phyloP scores from a whole-genome alignment of 2,329 filamentous ascomycete genomes.

The Aspergillus sp. region DNA sequence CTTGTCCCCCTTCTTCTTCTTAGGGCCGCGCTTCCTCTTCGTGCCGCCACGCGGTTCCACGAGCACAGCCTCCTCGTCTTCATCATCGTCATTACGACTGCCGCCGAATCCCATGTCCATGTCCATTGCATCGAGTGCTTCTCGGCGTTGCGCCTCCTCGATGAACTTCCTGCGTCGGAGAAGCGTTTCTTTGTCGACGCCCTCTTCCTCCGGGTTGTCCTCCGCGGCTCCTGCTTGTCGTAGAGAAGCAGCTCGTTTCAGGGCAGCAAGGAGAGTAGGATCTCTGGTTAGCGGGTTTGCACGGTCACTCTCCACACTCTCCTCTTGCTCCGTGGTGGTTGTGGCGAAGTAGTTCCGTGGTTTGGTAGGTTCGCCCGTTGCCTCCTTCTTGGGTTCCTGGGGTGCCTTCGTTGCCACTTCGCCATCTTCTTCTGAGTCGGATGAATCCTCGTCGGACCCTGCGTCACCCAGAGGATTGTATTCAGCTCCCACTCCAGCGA shows the following conservation, averaged over 20 bases:
- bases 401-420: constrained; percentile 13
- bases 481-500: constrained; percentile 58
- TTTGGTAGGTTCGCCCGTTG: constrained; percentile 19
- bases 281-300: constrained; percentile 60
- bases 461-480: constrained; percentile 60
- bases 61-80: constrained; percentile 64
- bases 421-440: constrained; percentile 36
- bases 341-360: constrained; percentile 51
- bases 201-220: constrained; percentile 40
- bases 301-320: constrained; percentile 50
- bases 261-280: constrained; percentile 75
- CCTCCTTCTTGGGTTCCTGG: constrained; percentile 11
- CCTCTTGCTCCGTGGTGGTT: constrained; percentile 38
- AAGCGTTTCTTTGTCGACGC: constrained; percentile 61
- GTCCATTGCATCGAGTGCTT: constrained; percentile 81
- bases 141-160: constrained; percentile 53
- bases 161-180: constrained; percentile 74
- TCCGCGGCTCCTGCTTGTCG: constrained; percentile 44
- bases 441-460: constrained; percentile 49
- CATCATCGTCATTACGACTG: constrained; percentile 81
- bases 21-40: constrained; percentile 55
- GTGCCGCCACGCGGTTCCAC: constrained; percentile 33
- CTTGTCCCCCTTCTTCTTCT: constrained; percentile 53
- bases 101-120: constrained; percentile 94
- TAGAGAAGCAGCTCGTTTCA: constrained; percentile 78